These are phyloP conservation scores for Plantago coronopus DNA, from an alignment of 305 asterid species.

Conservation along the genomic window DNA sequence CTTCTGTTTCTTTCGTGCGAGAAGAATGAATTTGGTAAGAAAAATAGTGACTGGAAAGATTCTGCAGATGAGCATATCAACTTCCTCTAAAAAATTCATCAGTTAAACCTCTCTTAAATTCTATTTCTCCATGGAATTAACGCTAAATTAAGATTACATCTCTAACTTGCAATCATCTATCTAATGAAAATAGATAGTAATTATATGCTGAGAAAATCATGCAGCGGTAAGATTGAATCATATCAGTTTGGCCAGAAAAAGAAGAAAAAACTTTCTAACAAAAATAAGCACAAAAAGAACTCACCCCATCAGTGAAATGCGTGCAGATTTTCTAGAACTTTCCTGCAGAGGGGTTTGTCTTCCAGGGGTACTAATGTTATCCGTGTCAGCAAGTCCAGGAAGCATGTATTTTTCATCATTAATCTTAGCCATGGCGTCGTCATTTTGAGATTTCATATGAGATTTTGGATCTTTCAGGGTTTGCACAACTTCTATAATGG, in stretches of 20 bases:
- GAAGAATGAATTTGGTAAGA: no score
- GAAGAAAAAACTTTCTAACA: conserved; percentile 1
- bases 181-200: no score
- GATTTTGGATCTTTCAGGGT: conserved; percentile 77
- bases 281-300: conserved; percentile 16
- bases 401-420: conserved; percentile 54
- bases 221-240: neutral
- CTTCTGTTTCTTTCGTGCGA: neutral
- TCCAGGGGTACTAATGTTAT: conserved; percentile 42
- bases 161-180: no score
- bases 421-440: conserved; percentile 32
- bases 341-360: conserved; percentile 37
- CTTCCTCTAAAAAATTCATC: no score
- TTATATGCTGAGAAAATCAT: no score
- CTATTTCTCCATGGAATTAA: no score
- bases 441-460: conserved; percentile 44
- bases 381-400: conserved; percentile 55
- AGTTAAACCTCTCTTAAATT: no score
- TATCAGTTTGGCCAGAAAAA: neutral
- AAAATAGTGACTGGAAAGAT: no score
- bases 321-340: conserved; percentile 58
- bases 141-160: no score
- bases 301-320: conserved; percentile 68
- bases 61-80: no score
- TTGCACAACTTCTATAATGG: conserved; percentile 84